Evolutionary conservation across 1,139 yeast species (phyloP), one percentile per base, ranked within the genome.

Genomic region (Hemisphaericaspora xylofermentans): DNA sequence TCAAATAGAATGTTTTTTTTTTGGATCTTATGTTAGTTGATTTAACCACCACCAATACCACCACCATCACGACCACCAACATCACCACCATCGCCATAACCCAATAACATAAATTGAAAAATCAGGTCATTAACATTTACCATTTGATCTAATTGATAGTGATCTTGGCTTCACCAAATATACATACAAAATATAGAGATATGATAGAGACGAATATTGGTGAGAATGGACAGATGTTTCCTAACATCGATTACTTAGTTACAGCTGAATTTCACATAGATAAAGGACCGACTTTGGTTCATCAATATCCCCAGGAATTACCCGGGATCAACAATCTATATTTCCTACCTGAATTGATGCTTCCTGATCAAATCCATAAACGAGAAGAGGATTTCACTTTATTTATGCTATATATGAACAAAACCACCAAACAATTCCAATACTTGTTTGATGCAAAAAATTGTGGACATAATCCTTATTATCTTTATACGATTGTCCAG

Each of bases 321-420:
- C 78, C 78, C 2, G 80, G 81, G 10, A 45, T 63, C 22, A 45
- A 52, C 14, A 70, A 73, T 45, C 56, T 75, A 39, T 54, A 60
- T 27, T 63, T 69, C 41, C 52, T 74, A 31, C 74, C 81, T n/a
- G 86, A 81, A 54, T 64, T 81, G 37, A 78, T 81, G 82, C 61
- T 81, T 33, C 87, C 87, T 0, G 76, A 76, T 45, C 84, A 80
- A 54, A 76, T 78, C 36, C 86, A 81, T 54, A 75, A 73, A 42
- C 58, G 86, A 36, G 66, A 66, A 24, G 84, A 80, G 52, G 87
- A 81, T 58, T 80, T 71, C 66, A 80, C 86, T 5, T 62, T 80
- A 24, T 79, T 80, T 48, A 62, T 80, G 43, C 63, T 81, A 30
- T 77, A 74, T 55, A 56, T 68, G 42, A 66, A 71, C 46, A 48